Evolutionary conservation across 345 rosid species (phyloP), one percentile per base, ranked within the genome.

Genomic region (Eucalyptus virginea): DNA sequence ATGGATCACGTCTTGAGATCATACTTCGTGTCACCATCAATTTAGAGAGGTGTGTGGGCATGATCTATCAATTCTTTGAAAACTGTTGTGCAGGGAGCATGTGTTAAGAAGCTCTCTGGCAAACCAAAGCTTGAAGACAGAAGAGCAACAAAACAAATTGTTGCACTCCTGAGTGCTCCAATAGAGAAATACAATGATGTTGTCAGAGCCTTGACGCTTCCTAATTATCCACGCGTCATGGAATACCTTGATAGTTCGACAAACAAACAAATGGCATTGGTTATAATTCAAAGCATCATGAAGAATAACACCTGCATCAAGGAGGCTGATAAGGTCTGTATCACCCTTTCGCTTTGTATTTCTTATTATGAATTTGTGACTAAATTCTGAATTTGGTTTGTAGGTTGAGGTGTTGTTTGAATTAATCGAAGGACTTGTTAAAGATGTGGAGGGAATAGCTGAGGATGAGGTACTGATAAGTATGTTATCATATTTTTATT

Each of bases 151-250:
- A 97, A 97, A 94, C 99, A 97, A 94, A 93, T 96, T 86, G 97
- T 97, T 92, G 96, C 98, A 86, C 98, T 96, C 91, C 90, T 96
- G 88, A 96, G 98, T 95, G 98, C 99, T 90, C 99, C 99, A 26
- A 56, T 97, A 90, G 98, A 97, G 91, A 97, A 97, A 91, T 97
- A 97, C 92, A 96, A 91, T 93, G 96, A 96, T 90, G 92, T 94
- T 90, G 98, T 97, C 89, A 95, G 95, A 88, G 97, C 97, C 52
- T 90, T 96, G 93, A 96, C 93, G 28, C 96, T 97, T 88, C 96
- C 99, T 86, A 96, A 97, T 90, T 97, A 97, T 94, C 98, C 99
- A n/a, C 92, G 92, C 49, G 94, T 97, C 86, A 96, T 96, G 98
- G 98, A 96, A 62, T 94, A 95, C 91, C 99, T 96, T 91, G 99